Conservation (phyloP, 169 alveolate genomes). For the Plasmodium adleri region DNA sequence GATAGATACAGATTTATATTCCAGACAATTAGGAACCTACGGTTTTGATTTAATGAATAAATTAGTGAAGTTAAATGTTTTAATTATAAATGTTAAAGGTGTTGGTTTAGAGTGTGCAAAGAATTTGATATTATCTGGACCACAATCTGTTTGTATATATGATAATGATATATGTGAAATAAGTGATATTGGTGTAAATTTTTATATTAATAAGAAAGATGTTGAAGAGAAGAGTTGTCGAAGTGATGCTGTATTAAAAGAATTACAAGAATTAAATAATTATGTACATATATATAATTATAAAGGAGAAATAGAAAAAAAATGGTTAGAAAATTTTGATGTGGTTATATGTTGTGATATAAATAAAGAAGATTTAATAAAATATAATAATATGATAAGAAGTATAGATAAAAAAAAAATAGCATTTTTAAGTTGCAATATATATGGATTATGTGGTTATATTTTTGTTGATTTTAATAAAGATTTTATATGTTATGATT, state of each 20-base stretch:
- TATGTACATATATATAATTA: conserved; percentile 76
- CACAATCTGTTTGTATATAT: conserved; percentile 91
- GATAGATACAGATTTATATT: conserved; percentile 96
- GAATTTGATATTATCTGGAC: conserved; percentile 97
- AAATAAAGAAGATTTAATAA: conserved; percentile 70
- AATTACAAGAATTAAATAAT: conserved; percentile 79
- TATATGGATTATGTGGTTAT: conserved; percentile 95
- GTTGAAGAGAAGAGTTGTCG: conserved; percentile 93
- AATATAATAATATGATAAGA: conserved; percentile 82
- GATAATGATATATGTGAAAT: conserved; percentile 90
- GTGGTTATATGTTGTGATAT: conserved; percentile 88
- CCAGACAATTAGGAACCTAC: conserved; percentile 98
- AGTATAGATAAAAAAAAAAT: conserved; percentile 78
- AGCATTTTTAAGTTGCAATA: conserved; percentile 89
- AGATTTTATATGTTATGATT: conserved; percentile 89
- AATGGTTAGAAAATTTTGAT: conserved; percentile 83
- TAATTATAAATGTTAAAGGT: conserved; percentile 96
- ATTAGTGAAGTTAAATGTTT: conserved; percentile 92
- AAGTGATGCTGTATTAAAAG: conserved; percentile 93
- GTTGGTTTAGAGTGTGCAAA: conserved; percentile 93
- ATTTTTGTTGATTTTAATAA: conserved; percentile 97
- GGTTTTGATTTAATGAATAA: conserved; percentile 99
- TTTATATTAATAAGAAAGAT: conserved; percentile 92
- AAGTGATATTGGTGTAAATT: conserved; percentile 96
- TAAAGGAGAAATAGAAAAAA: conserved; percentile 65